A percentile compares a stretch with the other conserved stretches of the same genome.
Evolutionary conservation across 345 rosid species (phyloP).

Genomic region (Zanthoxylum bungeanum): DNA sequence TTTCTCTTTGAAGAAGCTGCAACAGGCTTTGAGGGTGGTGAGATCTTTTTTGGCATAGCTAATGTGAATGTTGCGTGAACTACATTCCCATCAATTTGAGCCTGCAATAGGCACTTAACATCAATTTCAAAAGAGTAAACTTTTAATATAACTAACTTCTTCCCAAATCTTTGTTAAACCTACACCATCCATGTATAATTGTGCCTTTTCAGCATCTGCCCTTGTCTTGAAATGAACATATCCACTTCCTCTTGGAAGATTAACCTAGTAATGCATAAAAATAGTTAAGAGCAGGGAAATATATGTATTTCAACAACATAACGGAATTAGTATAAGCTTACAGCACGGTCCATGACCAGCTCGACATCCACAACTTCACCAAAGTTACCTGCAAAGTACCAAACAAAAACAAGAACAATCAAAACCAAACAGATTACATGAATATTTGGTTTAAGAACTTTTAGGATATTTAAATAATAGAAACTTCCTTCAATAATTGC

Average conservation of each 20-base stretch:
- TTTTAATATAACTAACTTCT: neutral
- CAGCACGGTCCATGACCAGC: slow-evolving; percentile 86
- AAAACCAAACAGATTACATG: neutral
- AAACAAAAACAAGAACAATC: neutral
- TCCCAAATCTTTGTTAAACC: slow-evolving; percentile 19
- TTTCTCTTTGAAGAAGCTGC: slow-evolving; percentile 63
- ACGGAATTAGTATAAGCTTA: slow-evolving; percentile 37
- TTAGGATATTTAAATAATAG: neutral
- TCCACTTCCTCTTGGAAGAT: slow-evolving; percentile 73
- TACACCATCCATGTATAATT: slow-evolving; percentile 93
- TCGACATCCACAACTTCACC: slow-evolving; percentile 89
- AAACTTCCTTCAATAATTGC: slow-evolving; percentile 1
- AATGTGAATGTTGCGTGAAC: slow-evolving; percentile 69
- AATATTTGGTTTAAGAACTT: neutral
- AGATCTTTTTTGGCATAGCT: slow-evolving; percentile 65
- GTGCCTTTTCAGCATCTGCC: slow-evolving; percentile 93
- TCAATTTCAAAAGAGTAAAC: slow-evolving; percentile 10
- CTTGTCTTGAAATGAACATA: slow-evolving; percentile 90
- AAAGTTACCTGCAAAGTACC: slow-evolving; percentile 57
- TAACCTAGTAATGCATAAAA: slow-evolving; percentile 30
- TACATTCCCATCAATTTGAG: slow-evolving; percentile 92
- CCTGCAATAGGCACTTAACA: slow-evolving; percentile 45
- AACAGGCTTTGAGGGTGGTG: slow-evolving; percentile 63
- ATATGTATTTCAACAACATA: neutral
- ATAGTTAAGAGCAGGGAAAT: neutral